Evolutionary conservation across 805 yeast species (phyloP), one percentile per base, ranked within the genome.

Genomic region (Hyphopichia homilentoma): DNA sequence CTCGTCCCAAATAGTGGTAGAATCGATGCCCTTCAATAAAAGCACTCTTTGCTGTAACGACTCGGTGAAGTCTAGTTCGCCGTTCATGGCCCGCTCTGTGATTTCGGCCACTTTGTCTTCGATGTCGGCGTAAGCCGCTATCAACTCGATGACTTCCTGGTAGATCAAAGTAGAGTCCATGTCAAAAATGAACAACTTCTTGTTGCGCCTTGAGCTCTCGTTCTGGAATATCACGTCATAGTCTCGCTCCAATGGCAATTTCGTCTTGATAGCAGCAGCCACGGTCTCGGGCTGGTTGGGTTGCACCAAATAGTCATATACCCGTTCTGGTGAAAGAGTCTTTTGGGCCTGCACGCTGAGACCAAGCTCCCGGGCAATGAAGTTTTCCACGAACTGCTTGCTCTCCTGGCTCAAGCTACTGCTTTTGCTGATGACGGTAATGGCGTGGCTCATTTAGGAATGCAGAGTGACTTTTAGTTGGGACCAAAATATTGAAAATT

Each of bases 131-230:
- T 85, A 82, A 0, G 87, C 87, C 2, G 98, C 98, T 44, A 93
- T 90, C 52, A 93, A 60, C 53, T 93, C 99, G 45, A 93, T 93
- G 24, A 93, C 97, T 61, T 93, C 99, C 60, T 93, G 97, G 55
- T 84, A 81, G 43, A 93, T 93, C 52, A 93, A 65, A 0, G 99
- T 93, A 0, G 97, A 88, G 64, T 93, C 99, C 98, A 93, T 93
- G 50, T 93, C 99, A 53, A 93, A 93, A 7, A 94, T 85, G 40
- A 85, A 80, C 30, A 93, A 65, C 48, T 77, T 73, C 50, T 70
- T 73, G 32, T 48, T 19, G 33, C 47, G 40, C 33, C 73, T 48
- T 5, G 39, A 27, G 5, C 25, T 33, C 1, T 25, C 32, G 2
- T 37, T 30, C 39, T 67, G 72, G 35, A 65, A 47, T 5, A 63